A percentile compares a stretch with the other conserved stretches of the same genome.
Conservation (phyloP, 129 eudicot species). For the Flaveria ramosissima region DNA sequence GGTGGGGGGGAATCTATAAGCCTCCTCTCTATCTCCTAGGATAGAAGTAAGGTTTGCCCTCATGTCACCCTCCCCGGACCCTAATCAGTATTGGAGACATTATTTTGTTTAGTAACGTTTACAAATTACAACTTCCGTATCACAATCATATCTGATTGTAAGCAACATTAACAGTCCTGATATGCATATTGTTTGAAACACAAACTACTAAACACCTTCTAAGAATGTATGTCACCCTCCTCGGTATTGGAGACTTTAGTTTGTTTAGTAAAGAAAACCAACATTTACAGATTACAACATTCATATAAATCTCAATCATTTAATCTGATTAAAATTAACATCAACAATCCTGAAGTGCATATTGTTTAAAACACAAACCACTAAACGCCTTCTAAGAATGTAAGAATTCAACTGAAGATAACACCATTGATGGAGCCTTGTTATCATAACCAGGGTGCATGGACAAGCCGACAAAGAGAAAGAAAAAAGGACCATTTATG, state of each 20-base stretch:
- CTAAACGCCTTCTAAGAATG: slow-evolving; percentile 11
- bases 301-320: background rate
- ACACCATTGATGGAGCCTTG: background rate
- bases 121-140: background rate
- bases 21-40: no score
- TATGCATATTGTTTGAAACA: background rate
- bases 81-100: no score
- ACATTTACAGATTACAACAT: background rate
- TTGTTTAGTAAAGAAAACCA: no score
- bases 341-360: background rate
- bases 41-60: no score
- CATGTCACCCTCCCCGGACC: no score
- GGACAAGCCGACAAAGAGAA: background rate
- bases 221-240: background rate
- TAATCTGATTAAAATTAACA: background rate
- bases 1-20: no score
- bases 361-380: background rate
- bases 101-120: background rate
- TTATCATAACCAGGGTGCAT: background rate
- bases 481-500: background rate
- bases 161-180: background rate
- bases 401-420: background rate
- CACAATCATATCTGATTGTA: background rate
- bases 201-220: slow-evolving; percentile 1
- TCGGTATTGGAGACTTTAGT: no score